These are phyloP conservation scores for Candida sphagnicola DNA, from an alignment of 805 yeast genomes.

Conservation along the genomic window DNA sequence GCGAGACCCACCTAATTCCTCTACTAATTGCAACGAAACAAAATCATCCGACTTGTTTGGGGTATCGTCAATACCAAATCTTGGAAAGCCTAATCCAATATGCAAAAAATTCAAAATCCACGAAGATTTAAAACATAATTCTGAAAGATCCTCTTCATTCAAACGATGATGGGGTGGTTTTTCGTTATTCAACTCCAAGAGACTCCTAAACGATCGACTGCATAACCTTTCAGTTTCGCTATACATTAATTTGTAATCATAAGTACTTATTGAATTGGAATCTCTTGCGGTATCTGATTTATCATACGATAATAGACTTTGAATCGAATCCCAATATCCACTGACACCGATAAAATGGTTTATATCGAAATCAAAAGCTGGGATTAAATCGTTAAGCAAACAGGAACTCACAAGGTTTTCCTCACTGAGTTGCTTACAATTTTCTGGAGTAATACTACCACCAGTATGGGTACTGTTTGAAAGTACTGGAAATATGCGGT, in stretches of 20 bases:
- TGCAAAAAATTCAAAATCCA: constrained; percentile 58
- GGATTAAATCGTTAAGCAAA: constrained; percentile 48
- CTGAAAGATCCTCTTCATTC: constrained; percentile 43
- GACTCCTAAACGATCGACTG: constrained; percentile 34
- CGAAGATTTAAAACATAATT: constrained; percentile 57
- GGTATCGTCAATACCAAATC: constrained; percentile 40
- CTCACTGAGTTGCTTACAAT: constrained; percentile 30
- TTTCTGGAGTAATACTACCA: constrained; percentile 14
- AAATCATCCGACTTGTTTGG: constrained; percentile 15
- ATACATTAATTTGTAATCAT: constrained; percentile 43
- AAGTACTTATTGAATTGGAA: constrained; percentile 20
- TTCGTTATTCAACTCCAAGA: constrained; percentile 29
- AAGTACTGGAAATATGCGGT: constrained; percentile 44
- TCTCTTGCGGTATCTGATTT: constrained; percentile 4
- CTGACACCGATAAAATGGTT: constrained; percentile 62
- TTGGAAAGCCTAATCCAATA: constrained; percentile 57
- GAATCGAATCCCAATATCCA: constrained; percentile 63
- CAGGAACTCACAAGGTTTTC: constrained; percentile 41
- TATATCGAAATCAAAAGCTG: constrained; percentile 53
- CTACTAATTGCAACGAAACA: constrained; percentile 42
- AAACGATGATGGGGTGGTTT: constrained; percentile 24
- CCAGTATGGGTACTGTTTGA: constrained; percentile 26
- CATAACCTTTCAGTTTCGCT: constrained; percentile 46
- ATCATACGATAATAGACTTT: constrained; percentile 35
- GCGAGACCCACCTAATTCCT: constrained; percentile 37